Percentiles rank a stretch among this genome's conserved stretches.
Evolutionary conservation across 805 yeast species (phyloP).

Genomic region (Myxozyma mucilagina): DNA sequence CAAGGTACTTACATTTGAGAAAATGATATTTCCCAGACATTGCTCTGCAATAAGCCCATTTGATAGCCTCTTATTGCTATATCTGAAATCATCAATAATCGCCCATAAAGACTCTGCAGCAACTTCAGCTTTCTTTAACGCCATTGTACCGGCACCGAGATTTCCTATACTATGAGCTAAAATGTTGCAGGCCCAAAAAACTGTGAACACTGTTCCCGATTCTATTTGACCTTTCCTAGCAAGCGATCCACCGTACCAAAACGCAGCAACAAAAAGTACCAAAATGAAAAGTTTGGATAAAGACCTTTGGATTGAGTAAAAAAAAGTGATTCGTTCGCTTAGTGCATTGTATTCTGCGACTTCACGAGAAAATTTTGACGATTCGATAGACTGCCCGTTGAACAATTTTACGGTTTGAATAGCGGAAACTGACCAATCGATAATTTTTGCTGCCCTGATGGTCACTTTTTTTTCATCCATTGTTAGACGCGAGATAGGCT

Average conservation of each 20-base stretch:
- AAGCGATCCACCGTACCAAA: constrained; percentile 83
- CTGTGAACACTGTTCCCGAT: constrained; percentile 71
- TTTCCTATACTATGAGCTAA: constrained; percentile 63
- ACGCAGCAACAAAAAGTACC: constrained; percentile 83
- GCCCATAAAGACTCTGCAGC: constrained; percentile 55
- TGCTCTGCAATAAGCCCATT: constrained; percentile 33
- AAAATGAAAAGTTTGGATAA: constrained; percentile 58
- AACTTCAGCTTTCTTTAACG: constrained; percentile 69
- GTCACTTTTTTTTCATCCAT: constrained; percentile 57
- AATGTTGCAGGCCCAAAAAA: constrained; percentile 77
- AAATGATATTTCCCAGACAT: constrained; percentile 48
- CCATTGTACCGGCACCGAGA: constrained; percentile 57
- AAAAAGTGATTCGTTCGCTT: constrained; percentile 29
- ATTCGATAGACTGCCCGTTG: constrained; percentile 59
- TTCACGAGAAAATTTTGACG: constrained; percentile 42
- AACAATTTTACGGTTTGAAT: constrained; percentile 62
- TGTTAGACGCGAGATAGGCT: constrained; percentile 52
- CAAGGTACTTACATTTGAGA: constrained; percentile 47
- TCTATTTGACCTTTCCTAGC: constrained; percentile 52
- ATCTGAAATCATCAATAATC: constrained; percentile 21
- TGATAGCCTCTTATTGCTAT: constrained; percentile 17
- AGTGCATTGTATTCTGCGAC: constrained; percentile 43
- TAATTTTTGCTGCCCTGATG: constrained; percentile 55
- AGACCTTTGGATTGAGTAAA: constrained; percentile 57
- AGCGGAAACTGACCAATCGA: constrained; percentile 70